phyloP scores from a whole-genome alignment of 2,329 filamentous ascomycete species.

The Aureobasidium sp. region DNA sequence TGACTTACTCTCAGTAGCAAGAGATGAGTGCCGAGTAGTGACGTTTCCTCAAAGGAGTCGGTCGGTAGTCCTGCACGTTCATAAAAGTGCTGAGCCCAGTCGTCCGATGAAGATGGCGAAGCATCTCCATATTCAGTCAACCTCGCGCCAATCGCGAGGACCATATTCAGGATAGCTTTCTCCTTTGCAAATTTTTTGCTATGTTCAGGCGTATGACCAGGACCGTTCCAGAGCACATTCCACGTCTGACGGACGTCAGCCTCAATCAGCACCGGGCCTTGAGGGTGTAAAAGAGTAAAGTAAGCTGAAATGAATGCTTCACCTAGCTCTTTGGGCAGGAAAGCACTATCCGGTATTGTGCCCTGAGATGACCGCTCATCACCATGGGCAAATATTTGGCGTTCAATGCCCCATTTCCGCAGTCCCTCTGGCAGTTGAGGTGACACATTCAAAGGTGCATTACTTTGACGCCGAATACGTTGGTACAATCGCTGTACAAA shows the following conservation, averaged over 20 bases:
- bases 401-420: conserved; percentile 11
- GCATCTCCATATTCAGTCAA: not conserved
- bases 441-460: not conserved
- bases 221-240: not conserved
- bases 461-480: conserved; percentile 2
- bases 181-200: not conserved
- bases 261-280: conserved; percentile 3
- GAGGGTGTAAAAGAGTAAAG: conserved; percentile 12
- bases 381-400: conserved; percentile 11
- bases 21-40: conserved; percentile 12
- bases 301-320: conserved; percentile 12
- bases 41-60: conserved; percentile 12
- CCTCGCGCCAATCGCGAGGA: conserved; percentile 12
- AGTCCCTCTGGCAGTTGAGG: conserved; percentile 10
- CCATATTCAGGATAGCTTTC: conserved; percentile 13
- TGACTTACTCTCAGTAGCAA: conserved; percentile 2
- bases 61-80: conserved; percentile 5
- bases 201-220: not conserved
- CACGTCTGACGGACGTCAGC: conserved; percentile 1
- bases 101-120: not conserved
- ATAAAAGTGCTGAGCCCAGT: conserved; percentile 13
- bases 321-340: conserved; percentile 12
- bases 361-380: not conserved
- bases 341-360: not conserved
- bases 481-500: conserved; percentile 15